These are phyloP conservation scores for Trichoderma simmonsii DNA, from an alignment of 2,329 filamentous ascomycete genomes.

Conservation along the genomic window DNA sequence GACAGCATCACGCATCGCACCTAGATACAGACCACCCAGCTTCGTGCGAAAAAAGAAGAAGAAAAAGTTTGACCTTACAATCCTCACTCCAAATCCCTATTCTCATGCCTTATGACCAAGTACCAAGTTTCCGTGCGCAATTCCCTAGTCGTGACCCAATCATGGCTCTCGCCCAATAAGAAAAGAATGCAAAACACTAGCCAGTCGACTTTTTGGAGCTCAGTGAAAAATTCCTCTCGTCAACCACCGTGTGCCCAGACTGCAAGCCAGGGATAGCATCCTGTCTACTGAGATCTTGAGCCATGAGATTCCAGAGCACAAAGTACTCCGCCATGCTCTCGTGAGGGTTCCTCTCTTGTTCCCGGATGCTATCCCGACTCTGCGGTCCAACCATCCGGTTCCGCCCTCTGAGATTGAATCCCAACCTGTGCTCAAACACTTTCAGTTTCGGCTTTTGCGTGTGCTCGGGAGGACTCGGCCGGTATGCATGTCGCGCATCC, in stretches of 20 bases:
- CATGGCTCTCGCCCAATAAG: background rate
- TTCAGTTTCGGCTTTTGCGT: slow-evolving; percentile 27
- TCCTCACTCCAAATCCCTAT: background rate
- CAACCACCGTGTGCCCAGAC: slow-evolving; percentile 40
- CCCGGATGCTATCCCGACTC: slow-evolving; percentile 1
- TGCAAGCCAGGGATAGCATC: slow-evolving; percentile 32
- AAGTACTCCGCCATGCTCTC: slow-evolving; percentile 32
- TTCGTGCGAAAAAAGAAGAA: background rate
- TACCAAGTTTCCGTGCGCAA: slow-evolving; percentile 2
- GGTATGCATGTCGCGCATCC: slow-evolving; percentile 19
- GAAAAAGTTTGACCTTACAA: background rate
- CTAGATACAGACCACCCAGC: slow-evolving; percentile 10
- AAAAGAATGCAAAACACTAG: background rate
- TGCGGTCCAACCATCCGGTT: slow-evolving; percentile 5
- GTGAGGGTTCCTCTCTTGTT: slow-evolving; percentile 15
- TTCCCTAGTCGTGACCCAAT: background rate
- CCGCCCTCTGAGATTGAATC: background rate
- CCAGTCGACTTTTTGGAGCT: background rate
- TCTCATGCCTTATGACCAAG: background rate
- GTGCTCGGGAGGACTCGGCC: slow-evolving; percentile 25
- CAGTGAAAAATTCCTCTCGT: slow-evolving; percentile 37
- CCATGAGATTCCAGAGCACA: slow-evolving; percentile 37
- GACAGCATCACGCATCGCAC: background rate
- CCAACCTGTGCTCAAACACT: background rate
- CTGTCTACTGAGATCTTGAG: slow-evolving; percentile 38